Percentiles rank a stretch among this genome's conserved stretches.
Evolutionary conservation across 2,329 filamentous ascomycete genomes (phyloP).

Genomic region (Colletotrichum aenigma): DNA sequence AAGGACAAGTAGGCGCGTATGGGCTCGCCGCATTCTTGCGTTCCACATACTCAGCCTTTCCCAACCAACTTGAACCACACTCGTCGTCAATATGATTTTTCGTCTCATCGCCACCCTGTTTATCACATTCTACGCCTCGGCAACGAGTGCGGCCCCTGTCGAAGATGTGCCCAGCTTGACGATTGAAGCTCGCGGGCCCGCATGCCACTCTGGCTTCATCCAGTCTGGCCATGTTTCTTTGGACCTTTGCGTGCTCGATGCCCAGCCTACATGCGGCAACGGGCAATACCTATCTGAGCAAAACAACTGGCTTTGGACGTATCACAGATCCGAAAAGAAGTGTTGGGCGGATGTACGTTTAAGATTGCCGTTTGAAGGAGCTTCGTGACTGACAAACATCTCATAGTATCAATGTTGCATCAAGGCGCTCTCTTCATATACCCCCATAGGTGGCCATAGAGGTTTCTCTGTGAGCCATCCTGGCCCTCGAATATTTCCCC

Average conservation of each 20-base stretch:
- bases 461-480: too few relatives aligned
- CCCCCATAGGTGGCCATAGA: too few relatives aligned
- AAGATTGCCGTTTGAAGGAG: not conserved
- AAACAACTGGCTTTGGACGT: not conserved
- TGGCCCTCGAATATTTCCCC: too few relatives aligned
- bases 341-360: not conserved
- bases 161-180: not conserved
- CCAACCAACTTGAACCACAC: accelerated
- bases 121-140: not conserved
- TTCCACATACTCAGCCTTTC: not conserved
- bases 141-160: accelerated
- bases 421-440: not conserved
- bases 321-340: not conserved
- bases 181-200: not conserved
- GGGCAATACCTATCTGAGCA: not conserved
- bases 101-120: not conserved
- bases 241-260: not conserved
- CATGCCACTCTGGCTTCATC: not conserved
- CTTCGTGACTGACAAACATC: not conserved
- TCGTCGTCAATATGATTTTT: not conserved
- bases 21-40: not conserved
- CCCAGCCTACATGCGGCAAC: not conserved
- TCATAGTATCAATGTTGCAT: not conserved
- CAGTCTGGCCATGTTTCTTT: not conserved
- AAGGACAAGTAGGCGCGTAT: not conserved